Evolutionary conservation across 2,329 filamentous ascomycete genomes (phyloP), one percentile per base, ranked within the genome.

Genomic region (Exophiala bonariae): DNA sequence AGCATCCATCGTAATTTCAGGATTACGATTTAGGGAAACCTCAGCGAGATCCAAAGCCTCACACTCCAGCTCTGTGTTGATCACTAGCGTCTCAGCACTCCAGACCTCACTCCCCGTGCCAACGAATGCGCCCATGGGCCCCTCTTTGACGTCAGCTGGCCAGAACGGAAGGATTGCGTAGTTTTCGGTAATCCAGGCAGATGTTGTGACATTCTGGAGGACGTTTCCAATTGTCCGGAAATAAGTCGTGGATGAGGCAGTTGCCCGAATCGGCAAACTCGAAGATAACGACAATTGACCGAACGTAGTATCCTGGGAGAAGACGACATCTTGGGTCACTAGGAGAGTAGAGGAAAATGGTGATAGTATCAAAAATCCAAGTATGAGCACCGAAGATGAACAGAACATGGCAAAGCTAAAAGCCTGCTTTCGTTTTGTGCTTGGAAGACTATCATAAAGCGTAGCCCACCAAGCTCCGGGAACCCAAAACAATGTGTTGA

Each of bases 131-230:
- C 32, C 13, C 18, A 28, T 9, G 22, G 31, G 14, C 16, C n/a
- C n/a, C 6, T 47, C 28, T 6, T 6, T 34, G 8, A 45, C 13
- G 11, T 17, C 13, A 2, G 47, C 16, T 1, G 61, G 61, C 60
- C 61, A 63, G 18, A 63, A 55, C 0, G 61, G 61, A 3, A 59
- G 32, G 4, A 59, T 44, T 0, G 55, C 54, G 41, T 59, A 61
- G 1, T 54, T 18, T 34, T 63, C 52, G 1, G 55, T 55, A 13
- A 61, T 59, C 61, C 61, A 63, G 0, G 58, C 54, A 0, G 61
- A 62, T 3, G 61, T 63, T 3, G 60, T 34, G 6, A 34, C 32
- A n/a, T 34, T 34, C 32, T 34, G 32, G 17, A 34, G 32, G 6
- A 34, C 17, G 32, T 34, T 34, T 8, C 32, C 32, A 18, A 34